These are phyloP conservation scores for Colletotrichum orbiculare DNA, from an alignment of 2,329 filamentous ascomycete species.

Conservation along the genomic window DNA sequence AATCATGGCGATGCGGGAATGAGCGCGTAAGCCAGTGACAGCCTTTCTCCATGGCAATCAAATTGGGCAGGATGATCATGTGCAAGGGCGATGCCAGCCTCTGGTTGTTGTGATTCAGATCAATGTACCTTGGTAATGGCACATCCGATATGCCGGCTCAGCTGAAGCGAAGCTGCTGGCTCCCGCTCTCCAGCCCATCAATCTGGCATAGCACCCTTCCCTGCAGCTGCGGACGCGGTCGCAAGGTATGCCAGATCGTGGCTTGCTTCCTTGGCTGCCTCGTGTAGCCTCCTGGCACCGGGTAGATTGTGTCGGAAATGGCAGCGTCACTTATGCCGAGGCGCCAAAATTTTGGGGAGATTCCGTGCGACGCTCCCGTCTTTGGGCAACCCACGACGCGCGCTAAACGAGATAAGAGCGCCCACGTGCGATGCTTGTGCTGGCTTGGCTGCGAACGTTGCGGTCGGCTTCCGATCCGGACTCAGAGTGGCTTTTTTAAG, in stretches of 20 bases:
- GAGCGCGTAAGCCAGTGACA: background rate
- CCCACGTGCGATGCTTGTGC: conserved; percentile 3
- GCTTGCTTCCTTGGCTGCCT: conserved; percentile 12
- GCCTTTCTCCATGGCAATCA: background rate
- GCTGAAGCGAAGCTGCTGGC: conserved; percentile 20
- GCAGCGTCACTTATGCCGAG: conserved; percentile 6
- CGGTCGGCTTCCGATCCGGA: background rate
- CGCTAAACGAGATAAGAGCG: conserved; percentile 1
- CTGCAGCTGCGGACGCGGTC: background rate
- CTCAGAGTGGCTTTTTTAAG: background rate
- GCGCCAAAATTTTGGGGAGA: background rate
- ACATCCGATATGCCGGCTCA: conserved; percentile 7
- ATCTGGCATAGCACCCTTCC: no score
- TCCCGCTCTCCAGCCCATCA: conserved; percentile 1
- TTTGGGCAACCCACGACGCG: conserved; percentile 2
- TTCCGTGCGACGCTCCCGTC: conserved; percentile 16
- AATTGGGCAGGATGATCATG: conserved; percentile 5
- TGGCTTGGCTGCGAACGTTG: conserved; percentile 7
- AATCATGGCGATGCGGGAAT: background rate
- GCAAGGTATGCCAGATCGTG: conserved; percentile 8
- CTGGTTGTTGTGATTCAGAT: conserved; percentile 18
- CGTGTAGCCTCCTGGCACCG: conserved; percentile 12
- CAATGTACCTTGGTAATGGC: conserved; percentile 11
- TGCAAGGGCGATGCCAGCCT: conserved; percentile 4
- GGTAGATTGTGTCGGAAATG: conserved; percentile 13